A percentile compares a stretch with the other conserved stretches of the same genome.
These are phyloP conservation scores for Oropetium thomaeum DNA, from an alignment of 176 grass and related monocot genomes.

Conservation along the genomic window DNA sequence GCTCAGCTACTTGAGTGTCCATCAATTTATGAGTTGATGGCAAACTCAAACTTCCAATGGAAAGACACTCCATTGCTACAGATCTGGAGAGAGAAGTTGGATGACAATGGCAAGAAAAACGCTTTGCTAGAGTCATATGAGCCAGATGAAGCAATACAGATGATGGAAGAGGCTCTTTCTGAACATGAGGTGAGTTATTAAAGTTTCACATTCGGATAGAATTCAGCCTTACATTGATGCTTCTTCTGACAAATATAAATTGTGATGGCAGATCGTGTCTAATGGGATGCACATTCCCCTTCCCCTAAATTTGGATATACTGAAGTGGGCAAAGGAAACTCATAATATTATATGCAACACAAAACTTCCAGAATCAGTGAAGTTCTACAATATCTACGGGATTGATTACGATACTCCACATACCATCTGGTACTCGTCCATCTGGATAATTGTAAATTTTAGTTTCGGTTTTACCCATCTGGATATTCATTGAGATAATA, in stretches of 20 bases:
- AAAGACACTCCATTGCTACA: conserved; percentile 73
- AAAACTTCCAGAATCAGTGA: conserved; percentile 88
- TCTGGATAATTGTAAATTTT: background rate
- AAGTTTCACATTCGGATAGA: background rate
- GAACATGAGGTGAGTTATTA: conserved; percentile 58
- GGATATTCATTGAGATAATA: background rate
- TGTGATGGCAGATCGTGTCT: conserved; percentile 59
- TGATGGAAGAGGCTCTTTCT: conserved; percentile 84
- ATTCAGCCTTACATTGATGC: background rate
- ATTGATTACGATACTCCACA: conserved; percentile 77
- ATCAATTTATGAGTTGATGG: conserved; percentile 97
- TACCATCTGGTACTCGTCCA: conserved; percentile 64
- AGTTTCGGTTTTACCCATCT: background rate
- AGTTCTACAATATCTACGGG: conserved; percentile 96
- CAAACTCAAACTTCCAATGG: conserved; percentile 61
- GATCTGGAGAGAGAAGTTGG: conserved; percentile 73
- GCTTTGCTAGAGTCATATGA: conserved; percentile 77
- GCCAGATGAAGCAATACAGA: conserved; percentile 69
- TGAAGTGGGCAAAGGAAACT: conserved; percentile 93
- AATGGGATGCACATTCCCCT: conserved; percentile 63
- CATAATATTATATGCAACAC: conserved; percentile 59
- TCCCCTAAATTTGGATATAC: conserved; percentile 74
- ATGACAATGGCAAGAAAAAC: conserved; percentile 50
- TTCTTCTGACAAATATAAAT: conserved; percentile 21
- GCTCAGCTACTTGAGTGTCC: conserved; percentile 89